Evolutionary conservation across 2,329 filamentous ascomycete genomes (phyloP).

Genomic region (Trichoderma endophyticum): DNA sequence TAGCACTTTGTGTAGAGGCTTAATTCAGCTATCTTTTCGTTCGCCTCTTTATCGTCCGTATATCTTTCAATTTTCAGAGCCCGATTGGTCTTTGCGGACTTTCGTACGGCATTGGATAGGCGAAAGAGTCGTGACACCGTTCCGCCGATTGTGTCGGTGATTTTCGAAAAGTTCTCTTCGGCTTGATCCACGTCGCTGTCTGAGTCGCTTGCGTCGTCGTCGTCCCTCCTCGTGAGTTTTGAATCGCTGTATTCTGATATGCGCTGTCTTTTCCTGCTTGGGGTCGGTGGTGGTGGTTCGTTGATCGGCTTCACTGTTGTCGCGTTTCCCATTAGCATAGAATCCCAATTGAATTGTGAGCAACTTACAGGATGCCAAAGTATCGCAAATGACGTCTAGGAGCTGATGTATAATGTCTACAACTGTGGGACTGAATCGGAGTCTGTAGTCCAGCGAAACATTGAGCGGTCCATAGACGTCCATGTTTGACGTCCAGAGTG

Average conservation of each 20-base stretch:
- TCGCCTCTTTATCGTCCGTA: not conserved
- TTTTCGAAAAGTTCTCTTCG: not conserved
- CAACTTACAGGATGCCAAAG: not conserved
- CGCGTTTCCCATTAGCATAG: not conserved
- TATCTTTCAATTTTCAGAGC: not conserved
- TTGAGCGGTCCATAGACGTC: conserved; percentile 5
- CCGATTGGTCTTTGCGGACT: not conserved
- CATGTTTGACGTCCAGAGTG: conserved; percentile 1
- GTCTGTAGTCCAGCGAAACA: conserved; percentile 6
- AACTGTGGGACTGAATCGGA: conserved; percentile 2
- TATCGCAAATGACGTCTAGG: not conserved
- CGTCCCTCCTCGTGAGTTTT: not conserved
- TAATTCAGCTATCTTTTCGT: not conserved
- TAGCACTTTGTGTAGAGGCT: not conserved
- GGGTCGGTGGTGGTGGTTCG: not conserved
- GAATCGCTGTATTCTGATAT: not conserved
- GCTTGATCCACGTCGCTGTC: not conserved
- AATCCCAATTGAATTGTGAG: too few species aligned
- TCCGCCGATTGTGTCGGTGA: not conserved
- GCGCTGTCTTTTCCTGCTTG: not conserved
- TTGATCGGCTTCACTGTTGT: conserved; percentile 5
- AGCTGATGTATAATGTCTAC: conserved; percentile 1
- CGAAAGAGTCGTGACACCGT: conserved; percentile 8
- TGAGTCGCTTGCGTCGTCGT: not conserved
- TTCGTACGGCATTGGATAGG: conserved; percentile 3